A percentile compares a stretch with the other conserved stretches of the same genome.
These are phyloP conservation scores for Wickerhamomyces bisporus DNA, from an alignment of 805 yeast genomes.

Conservation along the genomic window DNA sequence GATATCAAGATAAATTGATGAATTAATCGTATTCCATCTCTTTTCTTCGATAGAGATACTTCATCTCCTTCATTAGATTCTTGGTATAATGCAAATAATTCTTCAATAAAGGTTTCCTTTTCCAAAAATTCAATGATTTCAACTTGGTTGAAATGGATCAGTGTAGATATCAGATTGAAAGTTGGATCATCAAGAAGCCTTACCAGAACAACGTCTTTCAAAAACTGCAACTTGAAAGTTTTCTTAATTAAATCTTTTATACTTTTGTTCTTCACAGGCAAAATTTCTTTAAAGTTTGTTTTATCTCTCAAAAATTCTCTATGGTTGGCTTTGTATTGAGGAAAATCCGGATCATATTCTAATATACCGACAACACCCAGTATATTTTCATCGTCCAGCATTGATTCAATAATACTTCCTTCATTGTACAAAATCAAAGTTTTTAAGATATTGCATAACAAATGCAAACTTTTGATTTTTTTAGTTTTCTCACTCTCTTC, in stretches of 20 bases:
- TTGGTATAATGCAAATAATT: conserved; percentile 55
- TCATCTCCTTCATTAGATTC: conserved; percentile 4
- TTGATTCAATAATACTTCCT: conserved; percentile 48
- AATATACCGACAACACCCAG: conserved; percentile 69
- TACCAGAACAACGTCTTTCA: conserved; percentile 84
- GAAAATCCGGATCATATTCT: conserved; percentile 88
- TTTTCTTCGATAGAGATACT: conserved; percentile 28
- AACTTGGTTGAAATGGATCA: conserved; percentile 65
- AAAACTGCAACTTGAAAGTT: conserved; percentile 72
- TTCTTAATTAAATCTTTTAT: conserved; percentile 56
- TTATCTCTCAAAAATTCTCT: conserved; percentile 57
- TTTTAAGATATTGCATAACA: conserved; percentile 70
- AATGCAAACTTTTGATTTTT: conserved; percentile 51
- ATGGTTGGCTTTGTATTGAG: conserved; percentile 74
- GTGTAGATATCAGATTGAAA: conserved; percentile 56
- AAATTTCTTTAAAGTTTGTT: conserved; percentile 62
- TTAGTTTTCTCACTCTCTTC: conserved; percentile 48
- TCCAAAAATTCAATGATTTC: conserved; percentile 58
- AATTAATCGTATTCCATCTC: conserved; percentile 72
- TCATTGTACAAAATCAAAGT: conserved; percentile 70
- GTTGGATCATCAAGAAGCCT: conserved; percentile 78
- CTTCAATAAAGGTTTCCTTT: conserved; percentile 45
- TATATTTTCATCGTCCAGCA: conserved; percentile 48
- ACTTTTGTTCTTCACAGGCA: conserved; percentile 51
- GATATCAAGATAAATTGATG: conserved; percentile 79